Evolutionary conservation across 352 stramenopile species (phyloP), one percentile per base, ranked within the genome.

Genomic region (Pythium aphanidermatum): DNA sequence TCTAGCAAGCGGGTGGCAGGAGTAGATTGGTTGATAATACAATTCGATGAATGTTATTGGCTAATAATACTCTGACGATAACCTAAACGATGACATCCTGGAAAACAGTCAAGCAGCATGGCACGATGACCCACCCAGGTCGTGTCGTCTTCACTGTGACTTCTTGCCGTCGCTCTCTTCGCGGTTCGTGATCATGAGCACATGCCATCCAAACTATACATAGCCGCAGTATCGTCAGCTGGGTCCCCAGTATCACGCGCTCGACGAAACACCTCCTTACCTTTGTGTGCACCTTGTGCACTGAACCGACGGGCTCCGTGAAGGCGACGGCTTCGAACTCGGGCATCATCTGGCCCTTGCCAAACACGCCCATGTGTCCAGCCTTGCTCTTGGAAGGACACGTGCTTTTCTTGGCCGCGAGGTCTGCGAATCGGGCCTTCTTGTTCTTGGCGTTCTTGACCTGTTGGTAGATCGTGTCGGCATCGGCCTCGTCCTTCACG

Each of bases 311-410:
- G 19, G 75, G 55, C 27, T 64, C 61, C 12, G 77, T 66, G 46
- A 86, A 86, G 23, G 75, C 68, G 19, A 79, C 53, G 54, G 78
- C 76, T 50, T 91, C 76, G 25, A 91, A 88, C 55, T 74, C 70
- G 3, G 74, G 67, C 46, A 87, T 70, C 79, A 91, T 91, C 61
- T 86, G 58, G 5, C 74, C 74, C 30, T 65, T 70, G 49, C 74
- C 71, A 50, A 86, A 86, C 57, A 74, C 73, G 43, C 70, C 70
- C 29, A 86, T 65, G 45, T 83, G 69, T 31, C 74, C 74, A 28
- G 69, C 71, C 41, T 81, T 81, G 47, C 65, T 69, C 45, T 73
- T 69, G 26, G 71, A 83, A 11, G 74, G 74, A 50, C 74, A 86
- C 11, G 55, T 68, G 36, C 71, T 83, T 47, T 83, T 58, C 29